phyloP scores from a whole-genome alignment of 805 yeast genomes.

The Starmerella floris region DNA sequence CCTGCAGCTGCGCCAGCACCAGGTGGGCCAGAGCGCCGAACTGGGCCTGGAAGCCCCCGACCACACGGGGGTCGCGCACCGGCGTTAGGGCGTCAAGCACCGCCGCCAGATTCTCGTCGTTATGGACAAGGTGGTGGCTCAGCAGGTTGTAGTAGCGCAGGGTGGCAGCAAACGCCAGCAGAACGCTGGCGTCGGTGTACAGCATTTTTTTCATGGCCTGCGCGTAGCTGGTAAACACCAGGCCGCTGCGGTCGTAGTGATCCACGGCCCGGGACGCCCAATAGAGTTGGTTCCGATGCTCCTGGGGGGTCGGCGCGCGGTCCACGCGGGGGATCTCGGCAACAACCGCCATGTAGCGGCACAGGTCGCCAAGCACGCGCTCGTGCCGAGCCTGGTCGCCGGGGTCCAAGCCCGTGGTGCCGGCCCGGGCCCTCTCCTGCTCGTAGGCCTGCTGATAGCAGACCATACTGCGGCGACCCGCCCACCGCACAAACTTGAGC shows the following conservation, averaged over 20 bases:
- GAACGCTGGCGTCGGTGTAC: neutral
- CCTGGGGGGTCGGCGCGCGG: neutral
- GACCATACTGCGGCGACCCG: neutral
- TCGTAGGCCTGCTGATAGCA: neutral
- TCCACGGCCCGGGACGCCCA: slow-evolving; percentile 1
- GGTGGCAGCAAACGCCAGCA: too few relatives aligned
- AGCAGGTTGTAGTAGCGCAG: neutral
- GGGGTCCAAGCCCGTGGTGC: too few relatives aligned
- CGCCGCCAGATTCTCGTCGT: too few relatives aligned
- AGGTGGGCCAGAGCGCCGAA: too few relatives aligned
- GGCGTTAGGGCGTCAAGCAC: too few relatives aligned
- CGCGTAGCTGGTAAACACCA: neutral
- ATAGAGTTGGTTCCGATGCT: neutral
- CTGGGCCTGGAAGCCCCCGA: too few relatives aligned
- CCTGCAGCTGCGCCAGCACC: too few relatives aligned
- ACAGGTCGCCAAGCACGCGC: neutral
- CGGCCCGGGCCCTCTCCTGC: too few relatives aligned
- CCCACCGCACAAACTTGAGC: slow-evolving; percentile 1
- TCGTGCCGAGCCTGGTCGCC: neutral
- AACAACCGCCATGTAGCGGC: neutral
- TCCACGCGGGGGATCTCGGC: neutral
- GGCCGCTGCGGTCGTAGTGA: neutral
- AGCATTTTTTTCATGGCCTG: neutral
- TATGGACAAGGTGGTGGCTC: too few relatives aligned
- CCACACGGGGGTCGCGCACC: too few relatives aligned